Percentiles rank a stretch among this genome's conserved stretches.
Evolutionary conservation across 257 asterid species (phyloP).

Genomic region (Solanum commersonii): DNA sequence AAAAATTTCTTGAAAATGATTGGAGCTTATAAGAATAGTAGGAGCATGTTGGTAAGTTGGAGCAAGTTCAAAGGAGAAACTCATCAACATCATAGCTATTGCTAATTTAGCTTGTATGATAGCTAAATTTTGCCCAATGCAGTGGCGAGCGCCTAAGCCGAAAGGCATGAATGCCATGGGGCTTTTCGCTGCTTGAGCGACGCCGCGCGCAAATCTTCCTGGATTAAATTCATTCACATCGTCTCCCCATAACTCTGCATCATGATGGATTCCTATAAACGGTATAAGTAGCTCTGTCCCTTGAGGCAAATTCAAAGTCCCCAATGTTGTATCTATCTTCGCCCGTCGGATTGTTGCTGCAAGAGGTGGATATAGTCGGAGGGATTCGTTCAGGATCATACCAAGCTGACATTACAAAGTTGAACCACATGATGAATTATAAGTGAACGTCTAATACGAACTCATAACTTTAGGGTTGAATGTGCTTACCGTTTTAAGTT

Average conservation of each 20-base stretch:
- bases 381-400: conserved; percentile 68
- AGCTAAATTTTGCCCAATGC: conserved; percentile 87
- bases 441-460: neutral
- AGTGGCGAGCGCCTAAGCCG: conserved; percentile 72
- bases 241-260: conserved; percentile 61
- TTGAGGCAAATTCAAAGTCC: conserved; percentile 39
- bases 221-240: conserved; percentile 83
- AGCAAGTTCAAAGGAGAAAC: conserved; percentile 56
- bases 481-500: conserved; percentile 65
- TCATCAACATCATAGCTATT: conserved; percentile 59
- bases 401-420: conserved; percentile 42
- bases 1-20: conserved; percentile 58
- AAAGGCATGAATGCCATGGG: conserved; percentile 83
- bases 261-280: conserved; percentile 77
- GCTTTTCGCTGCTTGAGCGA: conserved; percentile 57
- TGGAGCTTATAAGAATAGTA: conserved; percentile 60
- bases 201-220: conserved; percentile 56
- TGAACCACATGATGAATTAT: neutral
- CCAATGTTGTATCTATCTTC: conserved; percentile 38
- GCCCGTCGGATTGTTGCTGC: conserved; percentile 69
- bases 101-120: conserved; percentile 69
- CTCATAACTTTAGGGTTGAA: neutral
- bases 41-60: conserved; percentile 78
- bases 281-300: conserved; percentile 80
- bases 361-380: conserved; percentile 84